Conservation (phyloP, 2,329 filamentous ascomycete genomes). For the Fusarium chlamydosporum region DNA sequence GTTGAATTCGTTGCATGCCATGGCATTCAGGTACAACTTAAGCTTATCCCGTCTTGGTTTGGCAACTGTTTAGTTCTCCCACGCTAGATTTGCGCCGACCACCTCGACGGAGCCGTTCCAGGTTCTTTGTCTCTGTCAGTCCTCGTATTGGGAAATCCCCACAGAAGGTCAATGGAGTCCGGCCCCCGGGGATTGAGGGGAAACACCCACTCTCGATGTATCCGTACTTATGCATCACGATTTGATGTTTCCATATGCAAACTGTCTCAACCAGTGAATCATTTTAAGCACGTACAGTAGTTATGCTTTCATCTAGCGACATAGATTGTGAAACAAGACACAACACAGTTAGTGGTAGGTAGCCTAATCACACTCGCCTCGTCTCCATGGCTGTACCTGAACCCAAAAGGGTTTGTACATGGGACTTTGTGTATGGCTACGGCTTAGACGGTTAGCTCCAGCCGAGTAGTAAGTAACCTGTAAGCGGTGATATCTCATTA, state of each 20-base stretch:
- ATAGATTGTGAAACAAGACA: constrained; percentile 12
- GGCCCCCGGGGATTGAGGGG: constrained; percentile 18
- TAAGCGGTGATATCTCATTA: background rate
- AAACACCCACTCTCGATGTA: background rate
- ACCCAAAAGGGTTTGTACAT: background rate
- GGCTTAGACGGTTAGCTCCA: constrained; percentile 4
- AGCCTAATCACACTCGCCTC: background rate
- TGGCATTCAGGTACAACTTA: constrained; percentile 12
- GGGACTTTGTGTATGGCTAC: constrained; percentile 8
- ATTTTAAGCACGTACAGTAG: background rate
- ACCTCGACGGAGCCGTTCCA: constrained; percentile 23
- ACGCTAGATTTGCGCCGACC: constrained; percentile 25
- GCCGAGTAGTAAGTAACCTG: background rate
- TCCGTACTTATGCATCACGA: background rate
- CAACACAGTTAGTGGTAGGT: background rate
- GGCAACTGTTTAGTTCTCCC: constrained; percentile 1
- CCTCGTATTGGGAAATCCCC: constrained; percentile 45
- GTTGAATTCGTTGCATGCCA: background rate
- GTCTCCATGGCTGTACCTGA: constrained; percentile 6
- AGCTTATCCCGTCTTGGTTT: constrained; percentile 37
- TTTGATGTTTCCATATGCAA: constrained; percentile 2
- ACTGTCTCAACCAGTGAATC: background rate
- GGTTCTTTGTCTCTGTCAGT: constrained; percentile 8
- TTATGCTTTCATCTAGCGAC: constrained; percentile 17
- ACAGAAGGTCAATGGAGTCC: background rate